A percentile compares a stretch with the other conserved stretches of the same genome.
phyloP scores from a whole-genome alignment of 495 filamentous ascomycete species.

The Hypoxylon trugodes region DNA sequence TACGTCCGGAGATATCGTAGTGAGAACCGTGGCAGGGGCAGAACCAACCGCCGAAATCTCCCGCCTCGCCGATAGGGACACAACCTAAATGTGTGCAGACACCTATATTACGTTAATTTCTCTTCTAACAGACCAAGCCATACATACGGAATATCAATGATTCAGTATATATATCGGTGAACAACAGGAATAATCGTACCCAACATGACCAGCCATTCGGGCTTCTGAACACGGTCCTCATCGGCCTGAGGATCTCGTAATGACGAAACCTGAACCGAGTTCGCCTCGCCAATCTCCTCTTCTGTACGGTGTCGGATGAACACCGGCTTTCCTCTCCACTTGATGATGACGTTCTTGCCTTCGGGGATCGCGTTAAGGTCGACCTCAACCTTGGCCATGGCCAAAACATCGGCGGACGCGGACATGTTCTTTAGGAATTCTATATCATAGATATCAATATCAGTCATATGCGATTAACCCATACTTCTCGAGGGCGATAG shows the following conservation, averaged over 20 bases:
- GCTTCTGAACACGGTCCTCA: conserved; percentile 92
- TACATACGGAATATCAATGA: background rate
- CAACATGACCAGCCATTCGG: conserved; percentile 99
- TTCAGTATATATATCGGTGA: background rate
- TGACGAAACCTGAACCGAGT: conserved; percentile 74
- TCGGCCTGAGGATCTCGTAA: conserved; percentile 93
- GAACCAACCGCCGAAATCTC: conserved; percentile 99
- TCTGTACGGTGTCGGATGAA: conserved; percentile 98
- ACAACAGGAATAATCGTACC: conserved; percentile 63
- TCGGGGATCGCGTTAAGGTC: conserved; percentile 91
- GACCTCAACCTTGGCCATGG: conserved; percentile 99
- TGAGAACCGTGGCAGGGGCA: conserved; percentile 99
- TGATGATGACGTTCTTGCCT: conserved; percentile 99
- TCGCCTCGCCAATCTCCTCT: conserved; percentile 85
- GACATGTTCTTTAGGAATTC: conserved; percentile 99
- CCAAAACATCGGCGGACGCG: conserved; percentile 97
- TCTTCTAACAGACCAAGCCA: too few species aligned
- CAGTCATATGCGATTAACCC: conserved; percentile 6
- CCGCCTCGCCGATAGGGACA: conserved; percentile 98
- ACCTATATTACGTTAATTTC: conserved; percentile 66
- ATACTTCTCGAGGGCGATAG: too few species aligned
- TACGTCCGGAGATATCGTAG: conserved; percentile 98
- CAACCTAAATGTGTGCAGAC: conserved; percentile 99
- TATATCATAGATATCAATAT: conserved; percentile 48
- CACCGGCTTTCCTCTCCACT: conserved; percentile 99